These are phyloP conservation scores for Lipomyces yamadae DNA, from an alignment of 805 yeast genomes.

Conservation along the genomic window DNA sequence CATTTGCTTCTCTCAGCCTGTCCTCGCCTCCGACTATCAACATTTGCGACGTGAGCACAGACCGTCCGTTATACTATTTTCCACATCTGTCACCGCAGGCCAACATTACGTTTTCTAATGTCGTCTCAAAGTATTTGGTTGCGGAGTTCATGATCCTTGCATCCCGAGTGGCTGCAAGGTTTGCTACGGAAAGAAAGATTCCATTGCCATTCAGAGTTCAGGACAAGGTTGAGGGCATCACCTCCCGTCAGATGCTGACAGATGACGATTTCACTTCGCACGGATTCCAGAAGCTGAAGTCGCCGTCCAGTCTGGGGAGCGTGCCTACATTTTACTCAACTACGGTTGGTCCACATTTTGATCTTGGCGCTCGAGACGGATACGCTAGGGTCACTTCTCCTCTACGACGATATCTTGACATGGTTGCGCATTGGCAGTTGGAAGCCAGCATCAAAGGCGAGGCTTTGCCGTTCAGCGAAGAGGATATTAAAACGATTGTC, in stretches of 20 bases:
- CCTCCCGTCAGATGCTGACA: neutral
- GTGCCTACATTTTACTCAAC: slow-evolving; percentile 7
- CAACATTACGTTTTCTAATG: slow-evolving; percentile 43
- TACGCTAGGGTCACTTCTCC: slow-evolving; percentile 90
- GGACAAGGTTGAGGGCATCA: neutral
- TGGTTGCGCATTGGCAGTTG: slow-evolving; percentile 79
- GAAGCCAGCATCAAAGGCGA: slow-evolving; percentile 51
- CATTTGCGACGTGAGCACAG: neutral
- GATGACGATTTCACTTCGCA: neutral
- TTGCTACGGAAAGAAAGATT: slow-evolving; percentile 36
- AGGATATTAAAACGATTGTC: slow-evolving; percentile 14
- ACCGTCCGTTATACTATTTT: slow-evolving; percentile 10
- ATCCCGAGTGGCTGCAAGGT: slow-evolving; percentile 53
- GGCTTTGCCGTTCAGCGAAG: slow-evolving; percentile 23
- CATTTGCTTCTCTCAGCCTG: neutral
- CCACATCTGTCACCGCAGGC: slow-evolving; percentile 1
- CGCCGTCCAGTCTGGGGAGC: neutral
- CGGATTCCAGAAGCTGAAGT: slow-evolving; percentile 6
- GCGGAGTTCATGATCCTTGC: slow-evolving; percentile 85
- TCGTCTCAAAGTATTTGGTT: slow-evolving; percentile 65
- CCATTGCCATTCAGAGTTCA: slow-evolving; percentile 40
- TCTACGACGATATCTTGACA: slow-evolving; percentile 78
- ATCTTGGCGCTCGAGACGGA: slow-evolving; percentile 49
- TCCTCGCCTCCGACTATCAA: neutral
- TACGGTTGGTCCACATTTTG: slow-evolving; percentile 42